Base-by-base conservation (phyloP, 2,329 filamentous ascomycete species). In the Colletotrichum viniferum region DNA sequence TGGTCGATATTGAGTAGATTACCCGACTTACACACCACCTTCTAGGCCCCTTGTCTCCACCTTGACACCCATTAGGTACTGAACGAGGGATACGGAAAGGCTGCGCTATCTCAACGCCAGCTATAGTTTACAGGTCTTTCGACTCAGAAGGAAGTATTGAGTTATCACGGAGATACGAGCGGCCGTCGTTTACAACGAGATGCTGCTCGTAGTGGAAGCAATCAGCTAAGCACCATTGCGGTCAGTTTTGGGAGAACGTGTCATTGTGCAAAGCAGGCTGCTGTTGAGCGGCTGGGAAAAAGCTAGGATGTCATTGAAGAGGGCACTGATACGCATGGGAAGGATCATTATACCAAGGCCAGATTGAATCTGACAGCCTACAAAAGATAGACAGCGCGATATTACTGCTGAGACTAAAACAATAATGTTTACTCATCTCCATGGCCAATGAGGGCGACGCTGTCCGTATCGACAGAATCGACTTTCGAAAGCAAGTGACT, bases 251-350 rank as follows among this genome's bases (percentile, higher is more conserved):
- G 3, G 36, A 38, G 36, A 18, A 4, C 3, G 16, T 9, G 36
- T 14, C 4, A 38, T 18, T 2, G 2, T 38, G 2, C 7, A 38
- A 9, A 38, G 0, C 14, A 38, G 36, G 14, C 36, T 38, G 36
- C 14, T 38, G 4, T 18, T 38, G 14, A 38, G 14, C 36, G 36
- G 2, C 43, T 21, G 43, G 10, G 21, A n/a, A 21, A 7, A 7
- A 21, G 2, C 0, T 4, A 10, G 10, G 18, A 48, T 48, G 9
- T 7, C n/a, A 0, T 48, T 5, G 1, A 48, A 1, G 43, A 13
- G 43, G 24, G 24, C 24, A 24, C 24, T 24, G 43, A 7, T 10
- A 21, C 5, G 12, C 18, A 48, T 21, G 43, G n/a, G n/a, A 13
- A 2, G 38, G 43, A 21, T 21, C n/a, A 21, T 21, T 21, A 48